These are phyloP conservation scores for Paramarasmius palmivorus DNA, from an alignment of 1,284 basidiomycete species.

Conservation along the genomic window DNA sequence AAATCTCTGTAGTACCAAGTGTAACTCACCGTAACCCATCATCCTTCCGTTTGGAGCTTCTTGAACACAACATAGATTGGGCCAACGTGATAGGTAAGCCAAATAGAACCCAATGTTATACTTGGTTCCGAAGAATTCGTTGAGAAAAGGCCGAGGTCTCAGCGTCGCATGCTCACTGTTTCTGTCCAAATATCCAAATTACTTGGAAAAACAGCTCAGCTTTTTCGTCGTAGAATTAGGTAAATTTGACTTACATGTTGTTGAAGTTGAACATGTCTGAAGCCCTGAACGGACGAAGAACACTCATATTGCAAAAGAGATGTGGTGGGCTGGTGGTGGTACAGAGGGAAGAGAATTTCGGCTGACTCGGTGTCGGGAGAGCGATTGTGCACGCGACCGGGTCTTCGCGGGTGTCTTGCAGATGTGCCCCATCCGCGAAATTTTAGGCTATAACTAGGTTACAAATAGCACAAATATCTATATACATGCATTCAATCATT, in stretches of 20 bases:
- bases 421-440: no score
- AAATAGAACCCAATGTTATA: slow-evolving; percentile 88
- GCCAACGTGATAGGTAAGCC: slow-evolving; percentile 86
- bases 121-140: slow-evolving; percentile 34
- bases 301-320: slow-evolving; percentile 67
- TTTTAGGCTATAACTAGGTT: no score
- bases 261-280: slow-evolving; percentile 92
- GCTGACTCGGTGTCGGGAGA: neutral
- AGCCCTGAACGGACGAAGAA: slow-evolving; percentile 81
- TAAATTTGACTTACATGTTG: slow-evolving; percentile 60
- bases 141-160: neutral
- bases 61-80: slow-evolving; percentile 83
- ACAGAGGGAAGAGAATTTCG: neutral
- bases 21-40: slow-evolving; percentile 81
- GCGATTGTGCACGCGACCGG: no score
- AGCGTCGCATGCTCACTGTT: slow-evolving; percentile 56
- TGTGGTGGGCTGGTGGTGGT: neutral
- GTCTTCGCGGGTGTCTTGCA: no score
- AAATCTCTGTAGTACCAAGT: slow-evolving; percentile 4
- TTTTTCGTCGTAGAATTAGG: no score
- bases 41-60: slow-evolving; percentile 76
- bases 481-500: no score
- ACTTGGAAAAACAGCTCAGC: slow-evolving; percentile 37
- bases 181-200: slow-evolving; percentile 95
- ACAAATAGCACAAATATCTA: no score